A percentile compares a stretch with the other conserved stretches of the same genome.
These are phyloP conservation scores for Albugo laibachii DNA, from an alignment of 352 stramenopile species.

Conservation along the genomic window DNA sequence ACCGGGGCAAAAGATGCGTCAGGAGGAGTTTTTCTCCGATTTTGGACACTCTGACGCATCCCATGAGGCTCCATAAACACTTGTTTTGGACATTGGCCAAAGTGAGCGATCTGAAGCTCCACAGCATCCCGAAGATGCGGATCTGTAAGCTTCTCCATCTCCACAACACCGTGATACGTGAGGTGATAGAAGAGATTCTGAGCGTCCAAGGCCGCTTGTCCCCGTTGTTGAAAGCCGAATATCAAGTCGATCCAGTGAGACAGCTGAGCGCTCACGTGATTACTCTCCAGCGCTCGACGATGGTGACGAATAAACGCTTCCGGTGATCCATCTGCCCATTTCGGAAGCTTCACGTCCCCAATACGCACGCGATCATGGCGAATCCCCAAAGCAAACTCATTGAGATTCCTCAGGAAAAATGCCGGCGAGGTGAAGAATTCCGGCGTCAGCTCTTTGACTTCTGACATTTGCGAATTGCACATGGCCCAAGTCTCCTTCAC, in stretches of 20 bases:
- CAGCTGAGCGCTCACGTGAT: conserved; percentile 93
- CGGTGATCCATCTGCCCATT: conserved; percentile 89
- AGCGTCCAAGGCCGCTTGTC: conserved; percentile 81
- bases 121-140: conserved; percentile 85
- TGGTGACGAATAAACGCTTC: conserved; percentile 94
- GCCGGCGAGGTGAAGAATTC: conserved; percentile 90
- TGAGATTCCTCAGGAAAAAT: conserved; percentile 93
- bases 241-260: conserved; percentile 99
- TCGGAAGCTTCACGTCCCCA: conserved; percentile 90
- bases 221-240: conserved; percentile 97
- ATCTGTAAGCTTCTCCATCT: conserved; percentile 93
- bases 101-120: conserved; percentile 97
- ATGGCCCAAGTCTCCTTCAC: conserved; percentile 93
- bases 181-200: conserved; percentile 95
- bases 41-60: conserved; percentile 13
- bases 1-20: neutral
- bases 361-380: conserved; percentile 56
- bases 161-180: conserved; percentile 87
- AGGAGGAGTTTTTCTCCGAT: neutral
- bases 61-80: conserved; percentile 72
- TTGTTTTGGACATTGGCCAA: conserved; percentile 96
- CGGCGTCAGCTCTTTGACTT: conserved; percentile 98
- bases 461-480: conserved; percentile 92
- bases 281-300: conserved; percentile 93
- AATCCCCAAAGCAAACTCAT: conserved; percentile 90